A percentile compares a stretch with the other conserved stretches of the same genome.
Evolutionary conservation across 108 stramenopile genomes (phyloP).

Genomic region (Nitzschia putrida): DNA sequence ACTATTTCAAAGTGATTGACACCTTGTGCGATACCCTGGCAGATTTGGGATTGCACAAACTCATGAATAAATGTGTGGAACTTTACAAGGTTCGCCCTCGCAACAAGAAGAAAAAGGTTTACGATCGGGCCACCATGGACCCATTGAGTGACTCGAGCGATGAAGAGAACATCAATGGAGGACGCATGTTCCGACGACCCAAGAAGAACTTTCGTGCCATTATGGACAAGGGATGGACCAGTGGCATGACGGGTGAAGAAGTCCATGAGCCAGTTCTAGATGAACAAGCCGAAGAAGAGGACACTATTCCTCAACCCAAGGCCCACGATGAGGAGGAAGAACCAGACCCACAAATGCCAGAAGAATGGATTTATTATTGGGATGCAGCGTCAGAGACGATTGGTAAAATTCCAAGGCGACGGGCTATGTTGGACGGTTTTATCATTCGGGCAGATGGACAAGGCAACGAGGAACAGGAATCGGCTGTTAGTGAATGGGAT

Average conservation of each 20-base stretch:
- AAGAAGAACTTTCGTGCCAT: conserved; percentile 19
- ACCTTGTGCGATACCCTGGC: conserved; percentile 16
- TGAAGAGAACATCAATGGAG: conserved; percentile 4
- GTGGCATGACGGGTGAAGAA: conserved; percentile 7
- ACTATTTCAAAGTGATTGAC: conserved; percentile 20
- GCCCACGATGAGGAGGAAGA: neutral
- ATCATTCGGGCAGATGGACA: conserved; percentile 17
- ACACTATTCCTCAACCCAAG: neutral
- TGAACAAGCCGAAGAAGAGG: neutral
- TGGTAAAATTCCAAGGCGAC: conserved; percentile 28
- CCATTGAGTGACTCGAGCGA: conserved; percentile 21
- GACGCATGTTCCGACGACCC: conserved; percentile 26
- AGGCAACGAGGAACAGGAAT: conserved; percentile 19
- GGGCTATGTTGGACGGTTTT: conserved; percentile 22
- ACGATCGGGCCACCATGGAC: conserved; percentile 18
- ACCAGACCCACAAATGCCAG: conserved; percentile 13
- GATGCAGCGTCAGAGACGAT: conserved; percentile 17
- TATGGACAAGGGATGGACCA: conserved; percentile 33
- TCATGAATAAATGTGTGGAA: conserved; percentile 27
- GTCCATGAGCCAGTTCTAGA: neutral
- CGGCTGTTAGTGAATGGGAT: conserved; percentile 24
- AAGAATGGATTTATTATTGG: conserved; percentile 33
- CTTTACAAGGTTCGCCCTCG: conserved; percentile 32
- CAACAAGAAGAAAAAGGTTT: conserved; percentile 22
- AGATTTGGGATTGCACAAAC: conserved; percentile 29